Evolutionary conservation across 2,329 filamentous ascomycete genomes (phyloP).

Genomic region (Penicillium sp.): DNA sequence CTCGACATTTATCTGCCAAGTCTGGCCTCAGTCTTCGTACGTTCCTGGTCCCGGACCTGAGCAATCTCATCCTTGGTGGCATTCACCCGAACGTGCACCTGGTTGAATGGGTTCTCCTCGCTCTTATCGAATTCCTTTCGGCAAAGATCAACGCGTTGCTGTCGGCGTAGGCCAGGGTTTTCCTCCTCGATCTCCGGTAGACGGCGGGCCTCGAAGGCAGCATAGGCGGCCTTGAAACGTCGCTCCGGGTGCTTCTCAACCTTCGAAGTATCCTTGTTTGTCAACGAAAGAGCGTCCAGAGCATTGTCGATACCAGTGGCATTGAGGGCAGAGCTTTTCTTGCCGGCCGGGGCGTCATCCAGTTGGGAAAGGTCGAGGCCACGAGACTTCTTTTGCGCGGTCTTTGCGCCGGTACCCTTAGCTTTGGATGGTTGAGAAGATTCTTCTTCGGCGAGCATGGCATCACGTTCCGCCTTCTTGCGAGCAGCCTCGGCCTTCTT

Average conservation of each 20-base stretch:
- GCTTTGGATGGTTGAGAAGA: conserved; percentile 63
- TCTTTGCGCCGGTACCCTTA: conserved; percentile 61
- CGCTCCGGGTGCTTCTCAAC: conserved; percentile 88
- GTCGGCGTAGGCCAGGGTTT: conserved; percentile 74
- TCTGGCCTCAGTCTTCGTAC: conserved; percentile 73
- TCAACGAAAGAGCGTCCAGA: conserved; percentile 79
- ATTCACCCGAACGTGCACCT: conserved; percentile 76
- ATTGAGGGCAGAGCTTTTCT: conserved; percentile 66
- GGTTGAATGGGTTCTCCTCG: conserved; percentile 94
- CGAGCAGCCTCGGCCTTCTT: conserved; percentile 81
- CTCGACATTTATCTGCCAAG: conserved; percentile 45
- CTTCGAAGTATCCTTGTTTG: conserved; percentile 63
- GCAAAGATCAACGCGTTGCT: conserved; percentile 84
- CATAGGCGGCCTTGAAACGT: conserved; percentile 82
- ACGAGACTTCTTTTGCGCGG: conserved; percentile 59
- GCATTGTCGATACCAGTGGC: conserved; percentile 92
- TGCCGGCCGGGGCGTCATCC: conserved; percentile 60
- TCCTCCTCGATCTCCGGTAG: conserved; percentile 85
- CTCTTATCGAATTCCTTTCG: conserved; percentile 93
- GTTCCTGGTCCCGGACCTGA: conserved; percentile 68
- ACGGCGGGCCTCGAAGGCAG: conserved; percentile 78
- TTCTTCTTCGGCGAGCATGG: conserved; percentile 82
- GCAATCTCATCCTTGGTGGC: conserved; percentile 76
- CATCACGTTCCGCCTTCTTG: conserved; percentile 92
- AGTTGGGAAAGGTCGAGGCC: conserved; percentile 78